phyloP scores from a whole-genome alignment of 78 protist species.

The Dictyostelium citrinum region DNA sequence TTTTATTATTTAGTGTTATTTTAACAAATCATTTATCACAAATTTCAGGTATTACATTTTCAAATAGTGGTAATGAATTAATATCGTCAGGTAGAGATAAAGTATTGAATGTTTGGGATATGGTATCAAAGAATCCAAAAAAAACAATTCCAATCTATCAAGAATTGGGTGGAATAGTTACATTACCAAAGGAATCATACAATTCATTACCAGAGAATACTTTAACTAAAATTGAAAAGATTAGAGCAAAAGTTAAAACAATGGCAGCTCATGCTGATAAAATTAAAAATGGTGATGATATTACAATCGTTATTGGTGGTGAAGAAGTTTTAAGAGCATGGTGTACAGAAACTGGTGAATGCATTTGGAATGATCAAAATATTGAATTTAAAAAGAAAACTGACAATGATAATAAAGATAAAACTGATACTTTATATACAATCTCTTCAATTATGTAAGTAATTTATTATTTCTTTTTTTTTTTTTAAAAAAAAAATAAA shows the following conservation, averaged over 20 bases:
- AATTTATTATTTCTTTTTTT: too few species aligned
- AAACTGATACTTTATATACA: neutral
- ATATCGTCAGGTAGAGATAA: conserved; percentile 76
- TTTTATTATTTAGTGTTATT: neutral
- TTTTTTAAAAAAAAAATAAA: too few species aligned
- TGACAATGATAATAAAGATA: neutral
- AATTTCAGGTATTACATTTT: conserved; percentile 49
- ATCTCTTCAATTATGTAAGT: conserved; percentile 19
- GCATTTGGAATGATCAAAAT: conserved; percentile 48
- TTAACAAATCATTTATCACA: conserved; percentile 54
- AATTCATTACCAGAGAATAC: neutral
- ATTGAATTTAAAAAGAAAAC: conserved; percentile 35
- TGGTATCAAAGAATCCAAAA: conserved; percentile 5
- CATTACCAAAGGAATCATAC: conserved; percentile 11
- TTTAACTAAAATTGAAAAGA: neutral
- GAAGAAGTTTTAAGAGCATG: conserved; percentile 69
- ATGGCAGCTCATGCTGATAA: neutral
- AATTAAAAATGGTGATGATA: neutral
- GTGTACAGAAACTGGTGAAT: conserved; percentile 75
- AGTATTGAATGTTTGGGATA: conserved; percentile 67
- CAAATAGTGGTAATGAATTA: conserved; percentile 41
- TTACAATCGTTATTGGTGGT: conserved; percentile 60
- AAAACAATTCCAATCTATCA: conserved; percentile 67
- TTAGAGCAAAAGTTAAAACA: neutral
- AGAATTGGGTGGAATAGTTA: conserved; percentile 43